Base-by-base conservation (phyloP, 371 early-diverging fungal genomes). In the Actinomucor elegans region DNA sequence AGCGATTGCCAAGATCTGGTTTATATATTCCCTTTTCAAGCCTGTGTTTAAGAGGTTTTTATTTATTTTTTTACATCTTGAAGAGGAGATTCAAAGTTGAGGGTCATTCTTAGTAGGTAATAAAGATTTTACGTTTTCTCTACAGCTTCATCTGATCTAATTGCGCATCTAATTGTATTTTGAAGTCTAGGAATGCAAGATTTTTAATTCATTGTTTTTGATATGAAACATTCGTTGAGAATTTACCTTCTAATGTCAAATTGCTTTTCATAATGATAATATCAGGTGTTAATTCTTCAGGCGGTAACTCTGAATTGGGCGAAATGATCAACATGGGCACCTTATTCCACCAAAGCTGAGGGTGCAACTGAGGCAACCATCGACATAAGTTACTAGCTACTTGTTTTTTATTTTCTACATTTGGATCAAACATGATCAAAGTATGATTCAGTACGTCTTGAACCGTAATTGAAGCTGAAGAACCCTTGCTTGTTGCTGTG, bases 331-430 rank as follows among this genome's bases (percentile, higher is more conserved):
- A 24, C 2, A 59, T n/a, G 1, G 73, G 73, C 21, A 72, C 31
- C 41, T 61, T 71, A 15, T 62, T 58, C 73, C 73, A 72, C 76
- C 76, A 75, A 12, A 15, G 52, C 8, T 65, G 42, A 5, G 76
- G 73, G n/a, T 62, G 36, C 18, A 75, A 53, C 8, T 65, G 40
- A 14, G 68, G 63, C 17, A 75, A 35, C 41, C 57, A 61, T 4
- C 12, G 17, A 28, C 56, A 32, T 3, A 72, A 38, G 27, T 37
- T 50, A 6, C 41, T 10, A 10, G 62, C 64, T 23, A 67, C 46
- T 11, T 14, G 7, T 1, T 51, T 36, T 20, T 57, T 41, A 38
- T 65, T 49, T n/a, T n/a, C n/a, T 7, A 75, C 52, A 8, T 8
- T 8, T 0, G 67, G 60, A 18, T 55, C 68, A 48, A 69, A 63